Percentiles rank a stretch among this genome's conserved stretches.
Conservation (phyloP, 805 yeast species). For the Candida germanica region DNA sequence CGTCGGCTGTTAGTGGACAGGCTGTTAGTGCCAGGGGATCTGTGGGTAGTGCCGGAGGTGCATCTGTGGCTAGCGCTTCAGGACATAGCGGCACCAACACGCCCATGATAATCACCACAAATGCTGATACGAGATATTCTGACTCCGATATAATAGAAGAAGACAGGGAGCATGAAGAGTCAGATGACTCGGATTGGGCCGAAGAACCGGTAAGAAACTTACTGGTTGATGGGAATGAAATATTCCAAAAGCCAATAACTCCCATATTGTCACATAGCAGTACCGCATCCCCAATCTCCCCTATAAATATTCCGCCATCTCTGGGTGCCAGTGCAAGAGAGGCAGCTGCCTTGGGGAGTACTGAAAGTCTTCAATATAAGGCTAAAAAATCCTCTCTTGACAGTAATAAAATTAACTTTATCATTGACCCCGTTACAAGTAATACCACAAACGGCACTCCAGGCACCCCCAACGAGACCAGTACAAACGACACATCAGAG, state of each 20-base stretch:
- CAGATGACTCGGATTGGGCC: background rate
- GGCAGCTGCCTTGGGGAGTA: constrained; percentile 20
- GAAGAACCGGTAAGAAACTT: background rate
- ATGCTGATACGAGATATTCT: constrained; percentile 5
- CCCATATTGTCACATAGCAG: constrained; percentile 10
- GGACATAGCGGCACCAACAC: too few species aligned
- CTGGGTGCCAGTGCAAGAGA: constrained; percentile 27
- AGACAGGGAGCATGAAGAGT: background rate
- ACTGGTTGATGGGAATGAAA: constrained; percentile 3
- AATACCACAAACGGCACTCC: too few species aligned
- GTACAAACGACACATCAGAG: constrained; percentile 10
- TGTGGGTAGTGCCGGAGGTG: too few species aligned
- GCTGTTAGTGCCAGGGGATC: too few species aligned
- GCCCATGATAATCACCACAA: constrained; percentile 12
- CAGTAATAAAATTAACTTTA: constrained; percentile 8
- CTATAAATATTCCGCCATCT: constrained; percentile 27
- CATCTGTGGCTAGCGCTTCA: too few species aligned
- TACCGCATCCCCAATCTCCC: constrained; percentile 15
- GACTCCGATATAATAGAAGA: background rate
- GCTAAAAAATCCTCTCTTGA: constrained; percentile 12
- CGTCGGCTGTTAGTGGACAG: constrained; percentile 4
- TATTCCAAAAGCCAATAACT: constrained; percentile 7
- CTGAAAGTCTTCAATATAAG: constrained; percentile 16
- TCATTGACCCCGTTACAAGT: too few species aligned
- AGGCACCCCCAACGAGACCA: too few species aligned